phyloP scores from a whole-genome alignment of 1,284 basidiomycete species.

The Cryptococcus floricola region DNA sequence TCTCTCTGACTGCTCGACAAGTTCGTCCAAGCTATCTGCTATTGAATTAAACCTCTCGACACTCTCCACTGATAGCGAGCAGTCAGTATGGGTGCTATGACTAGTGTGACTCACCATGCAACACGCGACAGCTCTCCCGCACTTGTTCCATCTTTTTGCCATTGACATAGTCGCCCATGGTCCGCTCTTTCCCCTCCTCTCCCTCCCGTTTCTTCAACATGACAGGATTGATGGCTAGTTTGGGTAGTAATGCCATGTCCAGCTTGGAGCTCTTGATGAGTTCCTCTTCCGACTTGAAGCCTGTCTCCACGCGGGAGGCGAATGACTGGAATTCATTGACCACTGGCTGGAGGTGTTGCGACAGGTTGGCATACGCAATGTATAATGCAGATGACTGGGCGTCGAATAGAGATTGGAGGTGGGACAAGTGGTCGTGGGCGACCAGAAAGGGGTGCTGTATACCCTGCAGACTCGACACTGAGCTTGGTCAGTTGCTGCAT shows the following conservation, averaged over 20 bases:
- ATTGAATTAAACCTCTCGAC: constrained; percentile 31
- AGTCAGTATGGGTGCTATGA: background rate
- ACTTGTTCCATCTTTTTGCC: constrained; percentile 46
- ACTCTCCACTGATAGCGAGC: constrained; percentile 24
- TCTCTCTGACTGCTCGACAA: constrained; percentile 69
- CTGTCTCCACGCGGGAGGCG: constrained; percentile 24
- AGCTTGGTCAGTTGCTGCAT: background rate
- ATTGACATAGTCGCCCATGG: constrained; percentile 44
- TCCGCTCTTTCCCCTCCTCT: constrained; percentile 26
- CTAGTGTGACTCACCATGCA: constrained; percentile 28
- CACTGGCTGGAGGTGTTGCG: constrained; percentile 39
- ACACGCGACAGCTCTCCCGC: constrained; percentile 32
- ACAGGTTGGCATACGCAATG: constrained; percentile 43
- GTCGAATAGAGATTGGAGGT: constrained; percentile 41
- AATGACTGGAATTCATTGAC: constrained; percentile 35
- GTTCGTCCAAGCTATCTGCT: constrained; percentile 44
- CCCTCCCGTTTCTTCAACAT: constrained; percentile 32
- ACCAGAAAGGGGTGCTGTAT: constrained; percentile 39
- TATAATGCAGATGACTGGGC: constrained; percentile 37
- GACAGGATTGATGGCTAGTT: constrained; percentile 36
- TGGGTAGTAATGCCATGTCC: constrained; percentile 42
- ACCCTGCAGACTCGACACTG: constrained; percentile 4
- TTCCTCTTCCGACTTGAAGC: constrained; percentile 32
- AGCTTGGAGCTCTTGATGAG: constrained; percentile 30
- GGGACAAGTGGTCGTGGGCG: constrained; percentile 39